A percentile compares a stretch with the other conserved stretches of the same genome.
Evolutionary conservation across 139 green algal genomes (phyloP).

Genomic region (Pseudopediastrum boryanum): DNA sequence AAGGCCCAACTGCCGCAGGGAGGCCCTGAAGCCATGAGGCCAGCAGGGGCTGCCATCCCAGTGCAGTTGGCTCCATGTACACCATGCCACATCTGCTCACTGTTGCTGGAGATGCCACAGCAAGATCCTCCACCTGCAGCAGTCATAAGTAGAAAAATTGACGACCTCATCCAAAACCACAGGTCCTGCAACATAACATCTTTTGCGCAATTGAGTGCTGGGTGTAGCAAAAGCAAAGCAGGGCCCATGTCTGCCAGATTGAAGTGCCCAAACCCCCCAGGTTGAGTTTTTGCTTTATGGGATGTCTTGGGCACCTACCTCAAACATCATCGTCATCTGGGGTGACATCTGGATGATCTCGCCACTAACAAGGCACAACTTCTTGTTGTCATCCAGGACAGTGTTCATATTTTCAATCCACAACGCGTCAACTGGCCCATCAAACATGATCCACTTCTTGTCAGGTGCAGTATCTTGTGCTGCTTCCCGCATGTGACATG

Average conservation of each 20-base stretch:
- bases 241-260: no score
- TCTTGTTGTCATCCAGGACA: constrained; percentile 92
- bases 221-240: no score
- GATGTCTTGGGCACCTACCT: constrained; percentile 49
- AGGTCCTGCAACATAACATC: no score
- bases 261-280: background rate
- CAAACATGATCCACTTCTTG: constrained; percentile 90
- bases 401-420: constrained; percentile 94
- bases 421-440: constrained; percentile 84
- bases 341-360: constrained; percentile 85
- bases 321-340: constrained; percentile 91
- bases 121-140: constrained; percentile 72
- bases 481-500: constrained; percentile 87
- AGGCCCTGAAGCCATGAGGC: constrained; percentile 69
- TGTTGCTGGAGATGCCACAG: constrained; percentile 78
- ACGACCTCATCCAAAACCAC: background rate
- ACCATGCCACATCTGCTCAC: constrained; percentile 79
- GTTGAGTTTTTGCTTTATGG: background rate
- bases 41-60: constrained; percentile 73
- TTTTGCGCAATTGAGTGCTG: no score
- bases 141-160: constrained; percentile 37
- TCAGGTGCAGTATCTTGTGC: constrained; percentile 68
- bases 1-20: constrained; percentile 34
- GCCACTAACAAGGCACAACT: constrained; percentile 84
- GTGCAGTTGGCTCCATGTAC: constrained; percentile 80